Percentiles rank a stretch among this genome's conserved stretches.
These are phyloP conservation scores for Cryptococcus sp. DNA, from an alignment of 1,284 basidiomycete genomes.

Conservation along the genomic window DNA sequence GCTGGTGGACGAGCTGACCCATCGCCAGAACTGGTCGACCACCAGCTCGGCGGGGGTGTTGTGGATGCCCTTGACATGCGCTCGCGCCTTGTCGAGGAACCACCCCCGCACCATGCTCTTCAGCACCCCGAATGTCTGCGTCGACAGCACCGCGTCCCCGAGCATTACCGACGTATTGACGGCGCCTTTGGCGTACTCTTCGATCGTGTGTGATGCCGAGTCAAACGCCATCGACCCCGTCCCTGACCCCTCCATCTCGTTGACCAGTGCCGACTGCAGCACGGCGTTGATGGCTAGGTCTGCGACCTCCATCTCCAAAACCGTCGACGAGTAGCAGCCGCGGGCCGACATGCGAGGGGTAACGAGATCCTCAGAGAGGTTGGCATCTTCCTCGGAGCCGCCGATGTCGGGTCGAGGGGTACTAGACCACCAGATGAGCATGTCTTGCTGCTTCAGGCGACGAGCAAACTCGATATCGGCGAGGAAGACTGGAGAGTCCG, in stretches of 20 bases:
- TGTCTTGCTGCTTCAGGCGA: constrained; percentile 78
- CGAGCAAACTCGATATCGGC: constrained; percentile 91
- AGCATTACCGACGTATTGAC: constrained; percentile 73
- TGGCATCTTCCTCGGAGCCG: constrained; percentile 82
- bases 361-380: constrained; percentile 70
- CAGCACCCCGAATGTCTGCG: constrained; percentile 79
- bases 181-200: constrained; percentile 76
- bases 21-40: constrained; percentile 93
- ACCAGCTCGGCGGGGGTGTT: constrained; percentile 54
- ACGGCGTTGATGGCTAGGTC: constrained; percentile 95
- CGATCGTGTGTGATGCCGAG: constrained; percentile 82
- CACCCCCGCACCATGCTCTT: constrained; percentile 87
- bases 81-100: constrained; percentile 77
- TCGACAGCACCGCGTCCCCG: constrained; percentile 89
- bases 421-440: constrained; percentile 95
- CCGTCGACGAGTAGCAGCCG: constrained; percentile 90
- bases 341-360: constrained; percentile 80
- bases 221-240: constrained; percentile 91
- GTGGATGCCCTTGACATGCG: constrained; percentile 48
- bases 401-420: constrained; percentile 88
- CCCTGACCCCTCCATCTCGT: constrained; percentile 89
- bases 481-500: constrained; percentile 80
- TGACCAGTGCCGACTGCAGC: constrained; percentile 88
- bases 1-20: constrained; percentile 82
- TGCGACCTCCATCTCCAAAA: constrained; percentile 81